These are phyloP conservation scores for Suillus bovinus DNA, from an alignment of 768 basidiomycete species.

Conservation along the genomic window DNA sequence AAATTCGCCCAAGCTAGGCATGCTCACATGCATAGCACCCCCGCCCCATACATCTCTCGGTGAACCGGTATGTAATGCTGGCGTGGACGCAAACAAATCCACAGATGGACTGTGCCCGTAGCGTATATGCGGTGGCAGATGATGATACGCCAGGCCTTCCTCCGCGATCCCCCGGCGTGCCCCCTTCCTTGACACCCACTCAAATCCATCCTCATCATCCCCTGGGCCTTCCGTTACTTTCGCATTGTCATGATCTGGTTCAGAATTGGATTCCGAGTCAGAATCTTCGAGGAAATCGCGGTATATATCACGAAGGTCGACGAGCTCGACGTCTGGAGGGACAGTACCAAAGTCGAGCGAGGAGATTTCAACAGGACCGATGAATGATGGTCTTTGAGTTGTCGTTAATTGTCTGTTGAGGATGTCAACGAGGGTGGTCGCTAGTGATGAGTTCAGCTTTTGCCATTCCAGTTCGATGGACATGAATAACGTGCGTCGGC, in stretches of 20 bases:
- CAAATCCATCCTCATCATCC: conserved; percentile 76
- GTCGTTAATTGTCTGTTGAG: conserved; percentile 79
- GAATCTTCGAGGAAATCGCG: conserved; percentile 89
- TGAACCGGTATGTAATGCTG: conserved; percentile 40
- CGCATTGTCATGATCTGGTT: conserved; percentile 37
- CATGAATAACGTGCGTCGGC: conserved; percentile 45
- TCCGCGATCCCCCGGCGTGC: conserved; percentile 53
- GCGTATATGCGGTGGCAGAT: conserved; percentile 72
- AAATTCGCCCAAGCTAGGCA: conserved; percentile 41
- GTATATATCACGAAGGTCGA: conserved; percentile 92
- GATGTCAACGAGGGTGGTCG: conserved; percentile 64
- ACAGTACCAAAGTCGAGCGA: conserved; percentile 85
- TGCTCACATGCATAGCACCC: conserved; percentile 29
- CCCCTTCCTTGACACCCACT: conserved; percentile 76
- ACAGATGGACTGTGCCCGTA: conserved; percentile 58
- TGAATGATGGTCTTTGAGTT: conserved; percentile 84
- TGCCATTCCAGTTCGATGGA: conserved; percentile 96
- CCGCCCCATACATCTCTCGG: conserved; percentile 46
- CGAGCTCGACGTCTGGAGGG: conserved; percentile 84
- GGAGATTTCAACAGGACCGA: conserved; percentile 87
- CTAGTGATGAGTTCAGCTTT: conserved; percentile 72
- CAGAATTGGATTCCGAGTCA: conserved; percentile 45
- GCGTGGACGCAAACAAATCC: conserved; percentile 61
- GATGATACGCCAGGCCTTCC: conserved; percentile 60
- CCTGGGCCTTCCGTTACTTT: conserved; percentile 53